Evolutionary conservation across 805 yeast genomes (phyloP).

Genomic region (Candida coquimbonensis): DNA sequence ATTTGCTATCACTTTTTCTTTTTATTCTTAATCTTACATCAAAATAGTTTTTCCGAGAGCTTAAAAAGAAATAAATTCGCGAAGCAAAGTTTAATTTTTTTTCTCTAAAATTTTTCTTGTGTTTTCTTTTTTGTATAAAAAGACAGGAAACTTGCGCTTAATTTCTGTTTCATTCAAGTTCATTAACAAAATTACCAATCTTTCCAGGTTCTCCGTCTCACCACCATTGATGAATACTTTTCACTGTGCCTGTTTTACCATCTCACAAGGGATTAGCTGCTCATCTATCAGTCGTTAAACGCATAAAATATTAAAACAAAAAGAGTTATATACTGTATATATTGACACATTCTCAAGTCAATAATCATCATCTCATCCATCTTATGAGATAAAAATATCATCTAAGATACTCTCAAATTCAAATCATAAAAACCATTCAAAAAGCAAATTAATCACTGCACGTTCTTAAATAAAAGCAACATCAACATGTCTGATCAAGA

Average conservation of each 20-base stretch:
- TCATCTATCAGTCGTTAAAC: background rate
- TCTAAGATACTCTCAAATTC: too few relatives aligned
- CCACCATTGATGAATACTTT: constrained; percentile 3
- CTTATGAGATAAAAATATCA: too few relatives aligned
- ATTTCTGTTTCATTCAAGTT: background rate
- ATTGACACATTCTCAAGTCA: constrained; percentile 1
- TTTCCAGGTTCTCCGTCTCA: background rate
- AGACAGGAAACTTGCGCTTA: too few relatives aligned
- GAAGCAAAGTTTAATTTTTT: background rate
- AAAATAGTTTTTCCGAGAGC: background rate
- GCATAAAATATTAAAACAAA: too few relatives aligned
- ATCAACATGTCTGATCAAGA: constrained; percentile 23
- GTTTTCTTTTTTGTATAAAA: too few relatives aligned
- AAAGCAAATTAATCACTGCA: too few relatives aligned
- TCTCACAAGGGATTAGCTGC: constrained; percentile 1
- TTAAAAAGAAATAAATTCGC: background rate
- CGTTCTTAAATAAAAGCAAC: background rate
- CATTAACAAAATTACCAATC: background rate
- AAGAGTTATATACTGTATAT: too few relatives aligned
- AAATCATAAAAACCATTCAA: too few relatives aligned
- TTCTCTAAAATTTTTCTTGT: too few relatives aligned
- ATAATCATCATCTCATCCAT: background rate
- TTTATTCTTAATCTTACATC: background rate
- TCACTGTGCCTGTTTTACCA: constrained; percentile 1
- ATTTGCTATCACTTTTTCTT: background rate